phyloP scores from a whole-genome alignment of 2,329 filamentous ascomycete species.

The Cyclaneusma minus region DNA sequence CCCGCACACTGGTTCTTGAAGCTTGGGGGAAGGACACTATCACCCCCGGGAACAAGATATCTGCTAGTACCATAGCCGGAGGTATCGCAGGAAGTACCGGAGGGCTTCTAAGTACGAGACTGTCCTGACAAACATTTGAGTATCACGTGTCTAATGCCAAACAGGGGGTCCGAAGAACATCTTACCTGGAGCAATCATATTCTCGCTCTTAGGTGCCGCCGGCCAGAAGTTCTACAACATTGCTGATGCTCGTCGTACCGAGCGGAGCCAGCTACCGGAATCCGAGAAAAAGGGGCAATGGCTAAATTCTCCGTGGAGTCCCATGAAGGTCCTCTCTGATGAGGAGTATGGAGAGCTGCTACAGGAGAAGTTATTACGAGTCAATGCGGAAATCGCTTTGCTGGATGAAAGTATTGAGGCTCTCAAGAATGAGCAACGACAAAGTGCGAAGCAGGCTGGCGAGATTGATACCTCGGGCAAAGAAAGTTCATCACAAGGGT shows the following conservation, averaged over 20 bases:
- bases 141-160: conserved; percentile 8
- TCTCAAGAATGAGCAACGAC: conserved; percentile 19
- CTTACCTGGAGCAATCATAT: conserved; percentile 42
- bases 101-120: conserved; percentile 30
- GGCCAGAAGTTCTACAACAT: conserved; percentile 41
- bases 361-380: conserved; percentile 50
- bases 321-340: conserved; percentile 54
- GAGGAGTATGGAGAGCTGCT: conserved; percentile 59
- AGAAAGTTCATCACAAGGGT: no score
- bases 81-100: conserved; percentile 53
- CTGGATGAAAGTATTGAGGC: conserved; percentile 59
- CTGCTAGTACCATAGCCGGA: conserved; percentile 56
- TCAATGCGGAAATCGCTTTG: conserved; percentile 65
- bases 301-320: conserved; percentile 52
- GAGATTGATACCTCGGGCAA: no score
- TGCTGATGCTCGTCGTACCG: conserved; percentile 24
- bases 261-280: conserved; percentile 6
- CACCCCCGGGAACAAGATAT: conserved; percentile 42
- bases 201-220: conserved; percentile 36
- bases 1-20: conserved; percentile 29
- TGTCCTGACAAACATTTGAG: conserved; percentile 2
- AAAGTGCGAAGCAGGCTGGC: no score
- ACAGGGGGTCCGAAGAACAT: conserved; percentile 36
- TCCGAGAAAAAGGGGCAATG: conserved; percentile 20
- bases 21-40: conserved; percentile 26